These are phyloP conservation scores for Asterella californica DNA, from an alignment of 225 moss, liverwort and hornwort genomes.

Conservation along the genomic window DNA sequence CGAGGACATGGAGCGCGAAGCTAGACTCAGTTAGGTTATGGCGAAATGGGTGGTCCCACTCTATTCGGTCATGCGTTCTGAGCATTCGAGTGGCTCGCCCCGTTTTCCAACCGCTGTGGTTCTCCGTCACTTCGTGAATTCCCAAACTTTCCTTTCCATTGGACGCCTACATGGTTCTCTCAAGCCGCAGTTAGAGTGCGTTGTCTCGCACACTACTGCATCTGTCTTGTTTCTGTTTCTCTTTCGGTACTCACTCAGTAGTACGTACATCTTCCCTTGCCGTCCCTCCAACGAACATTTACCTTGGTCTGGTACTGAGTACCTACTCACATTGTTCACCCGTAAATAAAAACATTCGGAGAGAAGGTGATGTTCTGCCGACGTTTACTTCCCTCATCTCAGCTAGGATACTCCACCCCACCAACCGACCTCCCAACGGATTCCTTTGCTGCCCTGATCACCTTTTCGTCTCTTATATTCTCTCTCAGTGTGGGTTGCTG, in stretches of 20 bases:
- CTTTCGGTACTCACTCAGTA: background rate
- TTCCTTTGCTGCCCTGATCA: background rate
- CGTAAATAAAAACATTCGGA: conserved; percentile 1
- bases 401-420: background rate
- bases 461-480: too few relatives aligned
- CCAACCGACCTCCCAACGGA: background rate
- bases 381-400: background rate
- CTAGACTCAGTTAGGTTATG: too few relatives aligned
- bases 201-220: background rate
- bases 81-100: too few relatives aligned
- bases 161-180: too few relatives aligned
- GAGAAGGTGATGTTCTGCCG: background rate
- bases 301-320: background rate
- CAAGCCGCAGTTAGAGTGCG: background rate
- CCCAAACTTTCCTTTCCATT: too few relatives aligned
- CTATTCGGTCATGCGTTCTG: too few relatives aligned
- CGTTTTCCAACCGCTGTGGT: too few relatives aligned
- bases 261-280: conserved; percentile 3
- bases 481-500: too few relatives aligned
- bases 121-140: too few relatives aligned
- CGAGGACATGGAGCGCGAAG: too few relatives aligned
- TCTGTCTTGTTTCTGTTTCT: background rate
- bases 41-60: too few relatives aligned
- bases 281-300: background rate
- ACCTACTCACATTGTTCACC: conserved; percentile 1